A percentile compares a stretch with the other conserved stretches of the same genome.
Evolutionary conservation across 2,329 filamentous ascomycete genomes (phyloP).

Genomic region (Cladosporium colombiae): DNA sequence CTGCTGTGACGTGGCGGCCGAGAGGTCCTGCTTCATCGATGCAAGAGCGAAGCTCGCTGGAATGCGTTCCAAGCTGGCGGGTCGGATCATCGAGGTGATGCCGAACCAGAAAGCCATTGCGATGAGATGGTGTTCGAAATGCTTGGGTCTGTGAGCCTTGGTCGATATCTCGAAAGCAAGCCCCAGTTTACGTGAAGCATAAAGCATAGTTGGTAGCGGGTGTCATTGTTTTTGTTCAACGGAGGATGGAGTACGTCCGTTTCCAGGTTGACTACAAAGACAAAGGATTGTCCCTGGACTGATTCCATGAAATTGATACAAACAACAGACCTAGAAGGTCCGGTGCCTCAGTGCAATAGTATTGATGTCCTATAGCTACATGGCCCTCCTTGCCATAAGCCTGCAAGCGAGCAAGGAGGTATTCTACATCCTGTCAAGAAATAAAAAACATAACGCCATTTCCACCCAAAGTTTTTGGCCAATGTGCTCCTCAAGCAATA

Average conservation of each 20-base stretch:
- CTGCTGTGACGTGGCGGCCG: neutral
- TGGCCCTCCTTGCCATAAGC: neutral
- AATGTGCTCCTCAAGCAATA: neutral
- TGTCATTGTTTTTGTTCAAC: neutral
- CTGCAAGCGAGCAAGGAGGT: neutral
- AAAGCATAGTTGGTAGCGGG: neutral
- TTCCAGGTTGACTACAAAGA: neutral
- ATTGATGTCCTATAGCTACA: neutral
- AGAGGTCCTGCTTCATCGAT: neutral
- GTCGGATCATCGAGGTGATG: slow-evolving; percentile 11
- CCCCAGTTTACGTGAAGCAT: neutral
- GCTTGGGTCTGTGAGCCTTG: neutral
- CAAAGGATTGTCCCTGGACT: neutral
- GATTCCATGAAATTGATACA: neutral
- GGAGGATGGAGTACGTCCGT: neutral
- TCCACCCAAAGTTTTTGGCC: neutral
- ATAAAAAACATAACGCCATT: slow-evolving; percentile 2
- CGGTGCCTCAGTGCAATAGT: neutral
- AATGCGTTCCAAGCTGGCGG: slow-evolving; percentile 6
- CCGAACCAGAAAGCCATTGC: slow-evolving; percentile 16
- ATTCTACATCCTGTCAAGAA: neutral
- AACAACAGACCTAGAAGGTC: neutral
- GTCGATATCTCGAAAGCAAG: neutral
- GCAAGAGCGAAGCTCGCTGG: slow-evolving; percentile 3
- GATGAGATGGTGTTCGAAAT: neutral